Conservation (phyloP, 164 flowering plant genomes). For the Sextonia rubra region DNA sequence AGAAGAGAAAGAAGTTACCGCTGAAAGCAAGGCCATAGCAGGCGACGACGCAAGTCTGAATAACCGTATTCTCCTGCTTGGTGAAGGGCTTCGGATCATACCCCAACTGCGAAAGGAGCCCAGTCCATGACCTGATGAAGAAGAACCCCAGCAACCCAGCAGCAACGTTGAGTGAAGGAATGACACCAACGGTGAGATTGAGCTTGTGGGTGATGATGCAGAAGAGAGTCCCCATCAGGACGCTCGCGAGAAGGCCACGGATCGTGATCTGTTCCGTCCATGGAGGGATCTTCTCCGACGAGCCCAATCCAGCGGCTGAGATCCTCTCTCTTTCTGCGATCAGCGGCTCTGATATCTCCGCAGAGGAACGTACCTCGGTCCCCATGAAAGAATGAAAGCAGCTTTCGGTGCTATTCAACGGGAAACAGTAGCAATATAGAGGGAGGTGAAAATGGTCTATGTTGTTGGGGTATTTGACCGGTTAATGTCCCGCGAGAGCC, state of each 20-base stretch:
- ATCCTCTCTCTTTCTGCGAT: constrained; percentile 12
- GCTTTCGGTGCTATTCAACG: too few species aligned
- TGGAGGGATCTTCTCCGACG: constrained; percentile 43
- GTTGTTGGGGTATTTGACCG: too few species aligned
- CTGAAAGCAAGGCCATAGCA: constrained; percentile 91
- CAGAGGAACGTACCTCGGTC: constrained; percentile 21
- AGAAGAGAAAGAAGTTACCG: constrained; percentile 27
- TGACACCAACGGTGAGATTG: constrained; percentile 82
- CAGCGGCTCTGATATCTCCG: constrained; percentile 63
- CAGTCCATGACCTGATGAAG: constrained; percentile 78
- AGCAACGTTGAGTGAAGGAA: constrained; percentile 80
- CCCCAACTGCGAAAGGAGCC: constrained; percentile 51
- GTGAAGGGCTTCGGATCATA: constrained; percentile 55
- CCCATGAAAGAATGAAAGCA: too few species aligned
- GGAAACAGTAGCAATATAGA: too few species aligned
- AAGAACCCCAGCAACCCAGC: constrained; percentile 89
- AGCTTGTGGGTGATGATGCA: constrained; percentile 89
- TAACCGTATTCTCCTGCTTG: constrained; percentile 83
- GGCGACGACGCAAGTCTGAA: constrained; percentile 93
- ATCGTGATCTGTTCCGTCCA: constrained; percentile 88
- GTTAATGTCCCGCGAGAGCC: too few species aligned
- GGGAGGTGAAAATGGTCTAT: too few species aligned
- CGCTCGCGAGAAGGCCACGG: constrained; percentile 70
- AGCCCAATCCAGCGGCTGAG: constrained; percentile 4
- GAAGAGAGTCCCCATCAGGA: constrained; percentile 60